Percentiles rank a stretch among this genome's conserved stretches.
Conservation (phyloP, 805 yeast species). For the Cyberlindnera amylophila region DNA sequence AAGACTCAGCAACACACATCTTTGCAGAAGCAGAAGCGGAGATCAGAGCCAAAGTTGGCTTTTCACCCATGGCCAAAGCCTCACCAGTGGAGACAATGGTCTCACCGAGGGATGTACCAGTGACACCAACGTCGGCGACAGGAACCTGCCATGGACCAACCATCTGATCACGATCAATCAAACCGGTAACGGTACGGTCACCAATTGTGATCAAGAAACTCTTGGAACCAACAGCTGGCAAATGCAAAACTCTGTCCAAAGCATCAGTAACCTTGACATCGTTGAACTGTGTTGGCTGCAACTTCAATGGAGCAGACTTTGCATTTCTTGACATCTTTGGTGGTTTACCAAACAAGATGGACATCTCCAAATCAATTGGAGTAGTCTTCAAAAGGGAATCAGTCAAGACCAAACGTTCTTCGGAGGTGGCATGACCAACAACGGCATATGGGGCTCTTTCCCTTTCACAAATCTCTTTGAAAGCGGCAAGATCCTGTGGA, state of each 20-base stretch:
- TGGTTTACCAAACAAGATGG: constrained; percentile 91
- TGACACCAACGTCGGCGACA: constrained; percentile 96
- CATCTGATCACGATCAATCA: constrained; percentile 95
- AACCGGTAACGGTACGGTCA: constrained; percentile 95
- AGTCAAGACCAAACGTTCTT: constrained; percentile 74
- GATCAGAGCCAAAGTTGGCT: constrained; percentile 84
- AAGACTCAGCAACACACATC: constrained; percentile 92
- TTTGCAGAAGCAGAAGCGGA: constrained; percentile 90
- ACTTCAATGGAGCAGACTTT: constrained; percentile 52
- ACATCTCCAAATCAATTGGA: constrained; percentile 95
- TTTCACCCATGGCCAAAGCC: constrained; percentile 96
- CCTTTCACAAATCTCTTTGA: constrained; percentile 80
- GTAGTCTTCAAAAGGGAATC: constrained; percentile 75
- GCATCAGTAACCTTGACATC: constrained; percentile 55
- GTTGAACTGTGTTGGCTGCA: constrained; percentile 36
- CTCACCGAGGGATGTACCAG: constrained; percentile 84
- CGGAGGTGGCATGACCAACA: constrained; percentile 90
- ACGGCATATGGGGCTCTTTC: constrained; percentile 97
- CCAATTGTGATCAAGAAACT: constrained; percentile 95
- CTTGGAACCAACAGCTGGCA: constrained; percentile 95
- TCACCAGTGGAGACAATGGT: constrained; percentile 79
- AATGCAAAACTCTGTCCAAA: constrained; percentile 71
- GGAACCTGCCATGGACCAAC: constrained; percentile 99
- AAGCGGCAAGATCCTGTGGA: constrained; percentile 65
- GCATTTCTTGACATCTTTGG: constrained; percentile 89